Evolutionary conservation across 257 asterid genomes (phyloP).

Genomic region (Solanum ossicruentum): DNA sequence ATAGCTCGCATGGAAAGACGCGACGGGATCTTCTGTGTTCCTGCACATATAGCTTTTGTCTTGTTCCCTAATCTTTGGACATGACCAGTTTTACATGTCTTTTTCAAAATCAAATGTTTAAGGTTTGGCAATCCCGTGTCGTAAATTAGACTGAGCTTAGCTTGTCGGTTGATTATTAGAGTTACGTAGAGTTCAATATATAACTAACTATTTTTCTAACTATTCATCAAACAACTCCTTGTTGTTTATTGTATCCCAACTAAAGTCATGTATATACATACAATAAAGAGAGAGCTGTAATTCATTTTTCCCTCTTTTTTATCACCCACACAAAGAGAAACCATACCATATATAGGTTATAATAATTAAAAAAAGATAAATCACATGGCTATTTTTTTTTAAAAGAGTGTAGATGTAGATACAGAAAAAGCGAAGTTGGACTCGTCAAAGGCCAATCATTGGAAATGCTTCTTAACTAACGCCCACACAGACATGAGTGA

Average conservation of each 20-base stretch:
- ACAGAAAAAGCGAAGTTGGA: slow-evolving; percentile 18
- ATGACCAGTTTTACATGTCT: background rate
- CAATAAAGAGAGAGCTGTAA: background rate
- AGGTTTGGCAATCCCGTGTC: background rate
- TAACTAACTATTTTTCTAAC: background rate
- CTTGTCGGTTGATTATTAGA: background rate
- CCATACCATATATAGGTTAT: background rate
- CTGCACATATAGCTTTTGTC: background rate
- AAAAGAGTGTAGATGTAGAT: background rate
- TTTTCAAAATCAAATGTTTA: background rate
- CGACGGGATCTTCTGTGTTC: background rate
- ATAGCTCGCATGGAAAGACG: background rate
- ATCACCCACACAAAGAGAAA: background rate
- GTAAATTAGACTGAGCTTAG: background rate
- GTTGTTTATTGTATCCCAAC: background rate
- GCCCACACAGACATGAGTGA: no score
- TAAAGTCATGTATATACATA: background rate
- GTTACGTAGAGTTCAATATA: background rate
- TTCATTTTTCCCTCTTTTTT: background rate
- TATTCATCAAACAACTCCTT: background rate
- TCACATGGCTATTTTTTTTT: background rate
- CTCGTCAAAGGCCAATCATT: slow-evolving; percentile 43
- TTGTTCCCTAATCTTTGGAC: background rate
- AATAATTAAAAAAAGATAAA: background rate
- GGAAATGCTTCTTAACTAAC: slow-evolving; percentile 1